Percentiles rank a stretch among this genome's conserved stretches.
Evolutionary conservation across 257 asterid species (phyloP).

Genomic region (Salvia miltiorrhiza): DNA sequence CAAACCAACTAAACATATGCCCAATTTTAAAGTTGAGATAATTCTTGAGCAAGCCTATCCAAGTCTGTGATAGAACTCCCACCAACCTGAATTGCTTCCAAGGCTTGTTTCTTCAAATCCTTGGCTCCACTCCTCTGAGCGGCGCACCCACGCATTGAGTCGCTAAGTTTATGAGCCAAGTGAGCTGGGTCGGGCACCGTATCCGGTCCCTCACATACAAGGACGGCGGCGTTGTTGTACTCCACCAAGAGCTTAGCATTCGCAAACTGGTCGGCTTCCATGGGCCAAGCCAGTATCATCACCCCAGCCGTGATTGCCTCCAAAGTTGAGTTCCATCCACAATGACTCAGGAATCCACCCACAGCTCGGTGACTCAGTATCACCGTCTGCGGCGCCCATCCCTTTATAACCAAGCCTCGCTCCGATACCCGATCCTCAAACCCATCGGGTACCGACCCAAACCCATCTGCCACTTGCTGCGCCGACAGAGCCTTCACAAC

Average conservation of each 20-base stretch:
- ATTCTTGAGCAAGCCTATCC: constrained; percentile 42
- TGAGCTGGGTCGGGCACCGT: constrained; percentile 50
- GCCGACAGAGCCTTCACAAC: constrained; percentile 38
- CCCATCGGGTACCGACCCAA: constrained; percentile 41
- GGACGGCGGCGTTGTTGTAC: constrained; percentile 34
- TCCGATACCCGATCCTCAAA: constrained; percentile 48
- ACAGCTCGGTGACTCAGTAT: constrained; percentile 60
- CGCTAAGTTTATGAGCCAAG: constrained; percentile 40
- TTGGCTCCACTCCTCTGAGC: constrained; percentile 39
- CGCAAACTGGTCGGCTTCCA: constrained; percentile 84
- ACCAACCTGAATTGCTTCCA: constrained; percentile 40
- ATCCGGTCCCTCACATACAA: constrained; percentile 43
- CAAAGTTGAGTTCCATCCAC: constrained; percentile 76
- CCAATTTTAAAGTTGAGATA: constrained; percentile 16
- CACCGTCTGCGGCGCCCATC: constrained; percentile 71
- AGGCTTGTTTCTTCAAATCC: constrained; percentile 41
- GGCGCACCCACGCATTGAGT: constrained; percentile 37
- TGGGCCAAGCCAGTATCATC: constrained; percentile 78
- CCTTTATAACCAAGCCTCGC: constrained; percentile 47
- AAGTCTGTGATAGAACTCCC: constrained; percentile 52
- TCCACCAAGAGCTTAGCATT: constrained; percentile 53
- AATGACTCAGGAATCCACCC: constrained; percentile 68
- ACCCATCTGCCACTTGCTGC: constrained; percentile 50
- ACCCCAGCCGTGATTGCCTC: constrained; percentile 58
- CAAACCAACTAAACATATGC: too few species aligned